These are phyloP conservation scores for Hymenoscyphus occultus DNA, from an alignment of 2,329 filamentous ascomycete species.

Conservation along the genomic window DNA sequence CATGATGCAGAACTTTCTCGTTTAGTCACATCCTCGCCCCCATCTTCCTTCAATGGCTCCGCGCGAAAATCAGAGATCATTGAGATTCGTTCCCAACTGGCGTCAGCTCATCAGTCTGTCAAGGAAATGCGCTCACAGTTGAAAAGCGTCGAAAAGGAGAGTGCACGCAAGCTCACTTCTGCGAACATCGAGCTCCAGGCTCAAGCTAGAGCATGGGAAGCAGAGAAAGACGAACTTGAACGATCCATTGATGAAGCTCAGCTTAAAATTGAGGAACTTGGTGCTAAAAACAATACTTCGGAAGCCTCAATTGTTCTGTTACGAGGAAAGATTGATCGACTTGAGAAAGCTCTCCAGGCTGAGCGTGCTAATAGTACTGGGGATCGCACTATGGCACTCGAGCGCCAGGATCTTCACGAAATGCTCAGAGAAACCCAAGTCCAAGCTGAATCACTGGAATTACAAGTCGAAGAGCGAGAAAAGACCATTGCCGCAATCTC, in stretches of 20 bases:
- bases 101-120: slow-evolving; percentile 56
- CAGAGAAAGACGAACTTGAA: slow-evolving; percentile 34
- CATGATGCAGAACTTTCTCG: slow-evolving; percentile 61
- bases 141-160: slow-evolving; percentile 46
- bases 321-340: slow-evolving; percentile 46
- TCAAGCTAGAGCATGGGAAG: slow-evolving; percentile 40
- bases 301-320: slow-evolving; percentile 47
- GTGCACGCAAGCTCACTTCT: slow-evolving; percentile 40
- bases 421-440: slow-evolving; percentile 61
- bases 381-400: slow-evolving; percentile 56
- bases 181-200: slow-evolving; percentile 51
- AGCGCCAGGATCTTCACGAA: slow-evolving; percentile 58
- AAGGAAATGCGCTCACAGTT: slow-evolving; percentile 53
- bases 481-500: slow-evolving; percentile 57
- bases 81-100: slow-evolving; percentile 59
- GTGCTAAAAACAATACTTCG: slow-evolving; percentile 39
- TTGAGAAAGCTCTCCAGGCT: slow-evolving; percentile 48
- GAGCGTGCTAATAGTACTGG: slow-evolving; percentile 54
- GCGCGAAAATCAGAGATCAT: slow-evolving; percentile 55
- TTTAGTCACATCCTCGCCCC: slow-evolving; percentile 45
- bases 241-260: slow-evolving; percentile 47
- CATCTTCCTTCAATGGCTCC: slow-evolving; percentile 49
- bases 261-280: slow-evolving; percentile 43
- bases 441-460: slow-evolving; percentile 66
- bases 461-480: slow-evolving; percentile 68